A percentile compares a stretch with the other conserved stretches of the same genome.
Evolutionary conservation across 306 rosid species (phyloP).

Genomic region (Ochetophila trinervis): DNA sequence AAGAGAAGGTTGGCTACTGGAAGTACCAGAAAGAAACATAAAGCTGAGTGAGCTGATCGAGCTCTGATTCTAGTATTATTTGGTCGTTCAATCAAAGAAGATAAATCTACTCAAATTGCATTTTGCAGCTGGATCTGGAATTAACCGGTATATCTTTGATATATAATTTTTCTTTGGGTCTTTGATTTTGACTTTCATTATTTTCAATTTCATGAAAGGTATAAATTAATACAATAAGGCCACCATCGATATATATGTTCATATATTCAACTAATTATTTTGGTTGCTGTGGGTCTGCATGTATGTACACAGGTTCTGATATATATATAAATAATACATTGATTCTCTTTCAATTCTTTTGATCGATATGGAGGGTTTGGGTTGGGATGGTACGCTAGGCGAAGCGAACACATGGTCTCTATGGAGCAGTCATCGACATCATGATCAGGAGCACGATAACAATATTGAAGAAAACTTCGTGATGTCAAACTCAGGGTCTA

Average conservation of each 20-base stretch:
- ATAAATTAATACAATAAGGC: too few species aligned
- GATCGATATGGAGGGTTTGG: slow-evolving; percentile 56
- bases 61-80: slow-evolving; percentile 18
- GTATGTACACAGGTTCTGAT: not conserved
- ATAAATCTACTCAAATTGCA: too few species aligned
- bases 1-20: slow-evolving; percentile 24
- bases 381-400: slow-evolving; percentile 48
- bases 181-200: not conserved
- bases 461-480: slow-evolving; percentile 43
- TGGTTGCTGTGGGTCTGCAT: too few species aligned
- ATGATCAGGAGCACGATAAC: too few species aligned
- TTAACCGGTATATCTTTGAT: too few species aligned
- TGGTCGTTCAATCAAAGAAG: too few species aligned
- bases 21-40: slow-evolving; percentile 17
- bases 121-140: slow-evolving; percentile 30
- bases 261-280: too few species aligned
- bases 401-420: slow-evolving; percentile 26
- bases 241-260: not conserved
- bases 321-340: too few species aligned
- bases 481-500: slow-evolving; percentile 36
- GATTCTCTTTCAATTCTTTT: not conserved
- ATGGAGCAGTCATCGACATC: slow-evolving; percentile 43
- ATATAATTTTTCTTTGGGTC: slow-evolving; percentile 2
- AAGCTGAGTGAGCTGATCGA: slow-evolving; percentile 28
- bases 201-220: too few species aligned